These are phyloP conservation scores for Solanum lycopersicoides DNA, from an alignment of 257 asterid genomes.

Conservation along the genomic window DNA sequence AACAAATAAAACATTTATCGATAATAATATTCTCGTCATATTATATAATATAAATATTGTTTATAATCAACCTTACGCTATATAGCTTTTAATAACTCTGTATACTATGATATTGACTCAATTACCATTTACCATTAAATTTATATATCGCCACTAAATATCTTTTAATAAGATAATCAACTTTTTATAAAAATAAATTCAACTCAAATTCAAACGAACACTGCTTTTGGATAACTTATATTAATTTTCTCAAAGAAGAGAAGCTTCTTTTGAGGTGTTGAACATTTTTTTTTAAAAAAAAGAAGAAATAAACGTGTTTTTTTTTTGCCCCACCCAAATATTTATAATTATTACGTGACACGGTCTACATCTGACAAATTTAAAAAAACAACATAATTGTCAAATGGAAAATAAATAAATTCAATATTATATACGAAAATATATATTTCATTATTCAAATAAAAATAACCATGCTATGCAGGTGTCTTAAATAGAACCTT, in stretches of 20 bases:
- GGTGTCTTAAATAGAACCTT: neutral
- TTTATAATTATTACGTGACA: neutral
- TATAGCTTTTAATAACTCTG: accelerated
- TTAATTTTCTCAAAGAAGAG: neutral
- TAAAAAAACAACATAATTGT: neutral
- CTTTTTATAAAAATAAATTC: neutral
- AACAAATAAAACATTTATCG: no score
- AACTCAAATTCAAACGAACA: neutral
- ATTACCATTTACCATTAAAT: no score
- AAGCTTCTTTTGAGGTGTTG: neutral
- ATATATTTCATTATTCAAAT: neutral
- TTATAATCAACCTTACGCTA: no score
- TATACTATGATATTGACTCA: no score
- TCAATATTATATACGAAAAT: neutral
- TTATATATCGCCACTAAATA: no score
- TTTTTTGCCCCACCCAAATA: neutral
- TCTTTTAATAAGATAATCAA: neutral
- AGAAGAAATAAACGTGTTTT: neutral
- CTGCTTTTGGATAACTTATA: neutral
- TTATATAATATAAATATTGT: no score
- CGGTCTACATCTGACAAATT: neutral
- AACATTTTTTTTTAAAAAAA: neutral
- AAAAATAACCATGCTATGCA: neutral
- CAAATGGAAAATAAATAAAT: neutral
- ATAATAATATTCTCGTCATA: no score